Evolutionary conservation across 495 filamentous ascomycete genomes (phyloP).

Genomic region (Hyphodiscus hymeniophilus): DNA sequence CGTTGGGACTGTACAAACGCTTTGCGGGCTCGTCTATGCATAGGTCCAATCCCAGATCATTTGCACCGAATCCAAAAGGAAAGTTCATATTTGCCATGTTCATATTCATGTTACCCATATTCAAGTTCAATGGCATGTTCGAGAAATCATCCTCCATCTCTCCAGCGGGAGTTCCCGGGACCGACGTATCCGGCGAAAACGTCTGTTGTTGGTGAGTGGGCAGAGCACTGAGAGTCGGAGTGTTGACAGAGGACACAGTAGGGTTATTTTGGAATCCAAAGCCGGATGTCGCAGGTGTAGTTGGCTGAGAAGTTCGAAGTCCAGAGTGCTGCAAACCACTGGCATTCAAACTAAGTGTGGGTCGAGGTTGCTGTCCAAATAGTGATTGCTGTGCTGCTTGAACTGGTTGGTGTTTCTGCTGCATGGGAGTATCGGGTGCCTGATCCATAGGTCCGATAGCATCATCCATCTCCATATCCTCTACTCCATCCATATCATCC

Average conservation of each 20-base stretch:
- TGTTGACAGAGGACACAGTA: constrained; percentile 96
- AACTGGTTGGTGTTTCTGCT: constrained; percentile 35
- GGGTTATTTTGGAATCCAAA: constrained; percentile 86
- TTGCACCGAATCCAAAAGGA: constrained; percentile 23
- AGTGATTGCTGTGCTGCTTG: constrained; percentile 33
- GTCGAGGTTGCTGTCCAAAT: constrained; percentile 67
- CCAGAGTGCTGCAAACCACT: constrained; percentile 62
- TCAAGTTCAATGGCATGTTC: constrained; percentile 51
- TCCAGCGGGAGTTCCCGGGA: constrained; percentile 58
- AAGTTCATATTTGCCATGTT: constrained; percentile 35
- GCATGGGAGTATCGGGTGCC: constrained; percentile 34
- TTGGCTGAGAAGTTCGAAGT: constrained; percentile 75
- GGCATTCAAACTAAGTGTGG: constrained; percentile 61
- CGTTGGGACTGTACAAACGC: constrained; percentile 78
- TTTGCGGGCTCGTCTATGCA: constrained; percentile 97
- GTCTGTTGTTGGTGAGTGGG: constrained; percentile 51
- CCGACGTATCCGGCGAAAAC: constrained; percentile 66
- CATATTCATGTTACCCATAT: constrained; percentile 44
- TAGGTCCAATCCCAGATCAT: constrained; percentile 41
- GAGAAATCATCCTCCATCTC: constrained; percentile 52
- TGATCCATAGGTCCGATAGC: constrained; percentile 53
- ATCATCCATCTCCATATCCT: constrained; percentile 97
- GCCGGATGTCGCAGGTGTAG: constrained; percentile 68
- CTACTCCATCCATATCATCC: constrained; percentile 78
- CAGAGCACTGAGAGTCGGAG: constrained; percentile 64